Base-by-base conservation (phyloP, 257 asterid genomes). In the Rhazya stricta region DNA sequence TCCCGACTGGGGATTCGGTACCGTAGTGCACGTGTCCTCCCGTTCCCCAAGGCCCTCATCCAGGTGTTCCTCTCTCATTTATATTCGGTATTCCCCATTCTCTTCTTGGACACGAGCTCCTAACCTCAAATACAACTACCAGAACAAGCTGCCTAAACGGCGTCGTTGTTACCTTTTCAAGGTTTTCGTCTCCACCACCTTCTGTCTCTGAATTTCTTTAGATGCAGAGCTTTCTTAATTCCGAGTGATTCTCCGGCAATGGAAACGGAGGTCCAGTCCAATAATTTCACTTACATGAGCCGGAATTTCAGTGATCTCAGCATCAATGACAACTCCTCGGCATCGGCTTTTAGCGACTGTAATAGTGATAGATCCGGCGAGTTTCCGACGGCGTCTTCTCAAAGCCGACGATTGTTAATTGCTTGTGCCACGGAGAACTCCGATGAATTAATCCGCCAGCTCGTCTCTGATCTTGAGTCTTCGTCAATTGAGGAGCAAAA, bases 311-410 rank as follows among this genome's bases (percentile, higher is more conserved):
- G 83, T 72, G 84, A 88, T 74, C 68, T 89, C 70, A 78, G 74
- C 79, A 78, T 85, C 78, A 76, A 83, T 56, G 92, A 80, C 34
- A 75, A 82, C 71, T 87, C 96, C 43, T 85, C 96, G 12, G 43
- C 71, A 4, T 89, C 96, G 65, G 96, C 99, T 79, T 94, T 94
- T 84, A 94, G 98, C 83, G 97, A 94, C 72, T 94, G 99, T 77
- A 88, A 90, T 86, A 90, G 97, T 81, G 99, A 94, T 77, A 80
- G 90, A 88, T 94, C 99, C 88, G 92, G 97, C 74, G 99, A 94
- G 77, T 92, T 92, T 79, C 88, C 88, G 37, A 79, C 93, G 30
- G 63, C 97, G 0, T 88, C 96, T 2, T 86, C 91, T 0, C 85
- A 87, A 80, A 90, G 88, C 87, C 96, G 97, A 56, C 88, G 89